Evolutionary conservation across 139 green algal genomes (phyloP).

Genomic region (Coccomyxa sp.): DNA sequence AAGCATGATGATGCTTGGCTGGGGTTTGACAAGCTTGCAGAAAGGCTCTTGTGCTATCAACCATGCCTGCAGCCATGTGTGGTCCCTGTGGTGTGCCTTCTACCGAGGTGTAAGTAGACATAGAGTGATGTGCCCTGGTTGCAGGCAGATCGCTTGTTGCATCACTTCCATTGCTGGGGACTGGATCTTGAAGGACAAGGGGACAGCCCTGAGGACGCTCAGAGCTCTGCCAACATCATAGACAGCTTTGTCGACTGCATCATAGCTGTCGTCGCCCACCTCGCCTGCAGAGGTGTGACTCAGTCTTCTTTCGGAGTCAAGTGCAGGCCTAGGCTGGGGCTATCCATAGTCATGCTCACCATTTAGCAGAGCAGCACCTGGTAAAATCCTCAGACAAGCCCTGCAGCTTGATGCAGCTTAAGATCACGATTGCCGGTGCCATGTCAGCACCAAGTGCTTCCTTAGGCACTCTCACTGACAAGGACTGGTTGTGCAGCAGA

Average conservation of each 20-base stretch:
- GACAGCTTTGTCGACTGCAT: neutral
- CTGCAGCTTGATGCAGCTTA: neutral
- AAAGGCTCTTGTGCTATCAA: too few relatives aligned
- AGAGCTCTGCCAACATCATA: neutral
- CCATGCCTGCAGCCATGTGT: too few relatives aligned
- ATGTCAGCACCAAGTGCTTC: neutral
- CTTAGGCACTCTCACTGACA: too few relatives aligned
- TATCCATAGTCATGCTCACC: too few relatives aligned
- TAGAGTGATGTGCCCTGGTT: neutral
- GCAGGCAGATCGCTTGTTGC: neutral
- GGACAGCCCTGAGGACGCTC: neutral
- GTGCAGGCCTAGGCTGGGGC: too few relatives aligned
- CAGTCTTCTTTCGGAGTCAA: too few relatives aligned
- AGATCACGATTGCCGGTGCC: neutral
- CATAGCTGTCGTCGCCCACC: neutral
- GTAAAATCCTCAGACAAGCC: neutral
- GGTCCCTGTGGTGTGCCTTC: too few relatives aligned
- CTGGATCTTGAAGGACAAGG: neutral
- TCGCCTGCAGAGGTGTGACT: neutral
- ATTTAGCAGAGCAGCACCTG: too few relatives aligned
- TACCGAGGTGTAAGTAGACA: neutral
- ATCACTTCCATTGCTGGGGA: neutral
- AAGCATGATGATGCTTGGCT: neutral
- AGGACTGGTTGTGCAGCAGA: too few relatives aligned
- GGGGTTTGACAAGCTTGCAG: too few relatives aligned